Evolutionary conservation across 169 alveolate species (phyloP), one percentile per base, ranked within the genome.

Genomic region (Plasmodium gonderi): DNA sequence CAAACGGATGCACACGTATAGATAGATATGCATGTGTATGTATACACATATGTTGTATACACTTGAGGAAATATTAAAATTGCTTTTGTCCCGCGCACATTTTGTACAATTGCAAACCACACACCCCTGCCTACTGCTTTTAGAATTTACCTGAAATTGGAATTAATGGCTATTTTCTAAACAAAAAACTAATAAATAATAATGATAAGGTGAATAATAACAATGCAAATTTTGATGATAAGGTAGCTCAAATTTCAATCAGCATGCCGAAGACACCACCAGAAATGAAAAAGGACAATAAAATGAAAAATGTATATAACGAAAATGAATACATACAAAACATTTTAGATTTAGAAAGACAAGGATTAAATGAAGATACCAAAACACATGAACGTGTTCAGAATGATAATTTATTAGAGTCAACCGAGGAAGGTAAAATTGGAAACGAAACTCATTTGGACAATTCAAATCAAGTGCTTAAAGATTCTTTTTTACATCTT

Each of bases 261-360:
- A 85, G 87, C 44, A 74, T 85, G 92, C 92, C 92, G 12, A 85
- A 85, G 68, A 85, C 92, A 7, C 92, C 92, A 20, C 92, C 92
- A 38, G 92, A 85, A 49, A 85, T 85, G 92, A 75, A 36, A 8
- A 85, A 85, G 36, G 92, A 85, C 49, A 69, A 69, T n/a, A 85
- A 65, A 49, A 44, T 23, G 23, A 75, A 85, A 72, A 72, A 23
- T 31, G 78, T 36, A 8, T 85, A 85, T 40, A 85, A 74, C 20
- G 92, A 85, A 51, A 85, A 85, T 85, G 85, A 74, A 20, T 85
- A 85, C 64, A 40, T 85, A 8, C 72, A 85, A 42, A 75, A 42
- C 42, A 36, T 85, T 23, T 29, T 85, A 33, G 65, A 69, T 45
- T 38, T 23, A 47, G 92, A 85, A 64, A 60, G 78, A 7, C 64